Percentiles rank a stretch among this genome's conserved stretches.
Evolutionary conservation across 768 basidiomycete species (phyloP).

Genomic region (Calocybe cyanea): DNA sequence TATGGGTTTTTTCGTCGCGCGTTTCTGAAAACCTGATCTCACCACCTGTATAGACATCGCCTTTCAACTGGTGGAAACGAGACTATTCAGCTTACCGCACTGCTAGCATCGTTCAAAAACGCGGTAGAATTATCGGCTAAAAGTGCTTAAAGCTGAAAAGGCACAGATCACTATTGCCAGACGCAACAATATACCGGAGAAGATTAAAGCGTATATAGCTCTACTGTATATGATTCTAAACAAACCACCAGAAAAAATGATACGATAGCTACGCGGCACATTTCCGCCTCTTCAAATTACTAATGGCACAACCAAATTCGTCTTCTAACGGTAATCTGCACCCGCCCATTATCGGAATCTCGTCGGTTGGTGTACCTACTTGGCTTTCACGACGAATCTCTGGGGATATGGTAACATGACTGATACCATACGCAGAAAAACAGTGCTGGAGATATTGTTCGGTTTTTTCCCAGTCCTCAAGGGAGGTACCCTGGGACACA

Average conservation of each 20-base stretch:
- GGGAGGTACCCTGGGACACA: slow-evolving; percentile 41
- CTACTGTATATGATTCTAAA: background rate
- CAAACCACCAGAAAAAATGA: no score
- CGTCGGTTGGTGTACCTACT: slow-evolving; percentile 25
- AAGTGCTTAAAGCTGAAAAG: no score
- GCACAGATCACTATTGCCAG: no score
- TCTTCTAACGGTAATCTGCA: slow-evolving; percentile 35
- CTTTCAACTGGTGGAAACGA: slow-evolving; percentile 91
- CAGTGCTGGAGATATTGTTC: slow-evolving; percentile 47
- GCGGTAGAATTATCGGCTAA: slow-evolving; percentile 74
- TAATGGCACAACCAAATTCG: slow-evolving; percentile 41
- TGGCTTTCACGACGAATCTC: slow-evolving; percentile 36
- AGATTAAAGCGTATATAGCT: no score
- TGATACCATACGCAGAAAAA: slow-evolving; percentile 49
- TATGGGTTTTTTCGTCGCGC: slow-evolving; percentile 36
- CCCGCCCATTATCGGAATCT: slow-evolving; percentile 20
- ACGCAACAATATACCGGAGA: no score
- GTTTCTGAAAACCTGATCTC: background rate
- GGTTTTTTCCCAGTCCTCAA: slow-evolving; percentile 48
- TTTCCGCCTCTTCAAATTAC: slow-evolving; percentile 33
- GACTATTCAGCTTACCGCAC: slow-evolving; percentile 88
- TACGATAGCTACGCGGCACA: slow-evolving; percentile 10
- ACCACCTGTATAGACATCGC: slow-evolving; percentile 59
- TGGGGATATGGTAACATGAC: slow-evolving; percentile 53
- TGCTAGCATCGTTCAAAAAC: slow-evolving; percentile 92